phyloP scores from a whole-genome alignment of 257 asterid species.

The Nicotiana otophora region DNA sequence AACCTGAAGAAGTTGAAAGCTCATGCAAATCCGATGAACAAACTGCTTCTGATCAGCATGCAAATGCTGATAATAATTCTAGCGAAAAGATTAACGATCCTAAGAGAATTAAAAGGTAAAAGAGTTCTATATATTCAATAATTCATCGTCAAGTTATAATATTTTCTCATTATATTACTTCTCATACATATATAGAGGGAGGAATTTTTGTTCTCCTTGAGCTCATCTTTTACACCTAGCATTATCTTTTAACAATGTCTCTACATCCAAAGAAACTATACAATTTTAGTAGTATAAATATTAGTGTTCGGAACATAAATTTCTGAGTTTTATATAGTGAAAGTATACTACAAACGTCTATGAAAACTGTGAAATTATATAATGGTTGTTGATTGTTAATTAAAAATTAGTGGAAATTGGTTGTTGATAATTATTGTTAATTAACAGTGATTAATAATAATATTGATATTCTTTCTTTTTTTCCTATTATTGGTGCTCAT shows the following conservation, averaged over 20 bases:
- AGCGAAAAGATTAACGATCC: conserved; percentile 62
- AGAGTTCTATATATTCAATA: neutral
- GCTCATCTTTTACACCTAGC: neutral
- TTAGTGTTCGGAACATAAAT: neutral
- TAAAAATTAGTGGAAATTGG: too few relatives aligned
- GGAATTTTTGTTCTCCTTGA: neutral
- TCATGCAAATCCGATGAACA: conserved; percentile 52
- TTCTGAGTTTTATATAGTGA: neutral
- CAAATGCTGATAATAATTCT: conserved; percentile 29
- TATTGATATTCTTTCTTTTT: neutral
- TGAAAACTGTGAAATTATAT: neutral
- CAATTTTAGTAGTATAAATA: neutral
- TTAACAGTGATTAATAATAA: neutral
- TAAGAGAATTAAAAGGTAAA: conserved; percentile 78
- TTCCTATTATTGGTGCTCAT: too few relatives aligned
- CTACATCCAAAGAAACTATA: neutral
- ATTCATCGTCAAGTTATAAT: too few relatives aligned
- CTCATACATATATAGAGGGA: too few relatives aligned
- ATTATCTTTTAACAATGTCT: neutral
- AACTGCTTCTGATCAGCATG: conserved; percentile 15
- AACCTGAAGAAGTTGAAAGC: conserved; percentile 49
- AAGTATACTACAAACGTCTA: neutral
- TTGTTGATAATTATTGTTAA: neutral
- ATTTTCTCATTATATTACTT: too few relatives aligned
- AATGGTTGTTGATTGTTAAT: neutral